phyloP scores from a whole-genome alignment of 768 basidiomycete species.

The Auricularia heimuer region DNA sequence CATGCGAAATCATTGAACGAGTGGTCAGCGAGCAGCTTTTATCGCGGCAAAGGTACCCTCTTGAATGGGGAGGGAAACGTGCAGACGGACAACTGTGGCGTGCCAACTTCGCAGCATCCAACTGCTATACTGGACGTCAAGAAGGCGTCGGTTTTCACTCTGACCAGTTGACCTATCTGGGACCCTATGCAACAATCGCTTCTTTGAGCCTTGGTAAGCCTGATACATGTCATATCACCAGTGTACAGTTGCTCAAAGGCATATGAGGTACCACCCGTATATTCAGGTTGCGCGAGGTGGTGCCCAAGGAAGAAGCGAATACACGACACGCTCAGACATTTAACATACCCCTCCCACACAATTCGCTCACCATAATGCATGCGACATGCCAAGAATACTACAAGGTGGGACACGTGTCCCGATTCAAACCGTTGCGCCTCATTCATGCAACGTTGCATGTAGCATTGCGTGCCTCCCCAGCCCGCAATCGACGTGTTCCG shows the following conservation, averaged over 20 bases:
- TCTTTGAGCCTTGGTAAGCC: constrained; percentile 66
- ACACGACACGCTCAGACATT: constrained; percentile 58
- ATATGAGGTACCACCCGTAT: constrained; percentile 50
- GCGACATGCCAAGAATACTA: constrained; percentile 74
- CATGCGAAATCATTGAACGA: constrained; percentile 58
- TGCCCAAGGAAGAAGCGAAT: constrained; percentile 50
- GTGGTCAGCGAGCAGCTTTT: constrained; percentile 63
- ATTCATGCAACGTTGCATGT: not conserved
- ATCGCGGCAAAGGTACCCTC: constrained; percentile 46
- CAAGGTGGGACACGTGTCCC: constrained; percentile 28
- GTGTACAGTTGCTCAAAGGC: not conserved
- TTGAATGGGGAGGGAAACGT: constrained; percentile 52
- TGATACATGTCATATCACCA: no score
- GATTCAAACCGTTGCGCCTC: not conserved
- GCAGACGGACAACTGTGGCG: constrained; percentile 38
- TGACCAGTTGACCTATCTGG: constrained; percentile 71
- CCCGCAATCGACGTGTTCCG: constrained; percentile 59
- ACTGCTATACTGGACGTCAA: constrained; percentile 53
- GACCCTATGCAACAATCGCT: constrained; percentile 79
- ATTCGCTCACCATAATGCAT: constrained; percentile 86
- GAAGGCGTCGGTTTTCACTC: constrained; percentile 78
- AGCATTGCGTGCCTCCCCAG: constrained; percentile 65
- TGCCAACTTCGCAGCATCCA: constrained; percentile 79
- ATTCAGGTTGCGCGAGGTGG: constrained; percentile 70
- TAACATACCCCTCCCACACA: constrained; percentile 67